These are phyloP conservation scores for Protomyces arabidopsidicola DNA, from an alignment of 1,139 yeast genomes.

Conservation along the genomic window DNA sequence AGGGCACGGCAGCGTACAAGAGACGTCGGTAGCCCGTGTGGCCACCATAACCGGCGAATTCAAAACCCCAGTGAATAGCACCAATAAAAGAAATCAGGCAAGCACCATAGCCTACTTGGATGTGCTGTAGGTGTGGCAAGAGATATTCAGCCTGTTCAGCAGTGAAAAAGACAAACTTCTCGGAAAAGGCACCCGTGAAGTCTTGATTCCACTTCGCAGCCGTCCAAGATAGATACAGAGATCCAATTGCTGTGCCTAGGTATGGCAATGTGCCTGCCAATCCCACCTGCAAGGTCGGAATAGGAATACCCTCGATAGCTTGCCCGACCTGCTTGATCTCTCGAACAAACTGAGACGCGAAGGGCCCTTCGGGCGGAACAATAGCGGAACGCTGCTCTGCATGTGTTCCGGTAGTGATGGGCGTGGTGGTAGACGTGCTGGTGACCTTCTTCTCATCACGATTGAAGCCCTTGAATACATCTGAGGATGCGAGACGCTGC, in stretches of 20 bases:
- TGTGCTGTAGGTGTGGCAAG: constrained; percentile 22
- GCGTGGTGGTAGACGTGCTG: constrained; percentile 23
- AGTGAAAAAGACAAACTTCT: constrained; percentile 11
- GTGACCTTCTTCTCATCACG: constrained; percentile 13
- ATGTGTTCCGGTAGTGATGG: constrained; percentile 21
- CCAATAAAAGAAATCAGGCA: constrained; percentile 24
- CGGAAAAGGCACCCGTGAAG: constrained; percentile 7
- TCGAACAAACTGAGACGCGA: constrained; percentile 6
- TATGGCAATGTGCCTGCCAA: constrained; percentile 27
- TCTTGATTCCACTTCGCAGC: constrained; percentile 7
- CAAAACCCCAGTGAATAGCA: constrained; percentile 29
- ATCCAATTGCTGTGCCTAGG: constrained; percentile 17
- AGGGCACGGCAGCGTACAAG: constrained; percentile 18
- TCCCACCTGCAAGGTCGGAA: constrained; percentile 21
- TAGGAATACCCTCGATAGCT: constrained; percentile 25
- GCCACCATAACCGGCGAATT: constrained; percentile 25
- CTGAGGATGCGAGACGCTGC: neutral
- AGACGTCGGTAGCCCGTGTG: constrained; percentile 11
- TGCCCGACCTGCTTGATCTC: constrained; percentile 19
- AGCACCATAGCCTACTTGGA: constrained; percentile 29
- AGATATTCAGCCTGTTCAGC: constrained; percentile 18
- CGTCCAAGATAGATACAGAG: constrained; percentile 25
- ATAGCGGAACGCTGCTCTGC: constrained; percentile 22
- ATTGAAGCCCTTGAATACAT: neutral
- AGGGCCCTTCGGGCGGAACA: constrained; percentile 17